These are phyloP conservation scores for Aspergillus piperis DNA, from an alignment of 2,329 filamentous ascomycete genomes.

Conservation along the genomic window DNA sequence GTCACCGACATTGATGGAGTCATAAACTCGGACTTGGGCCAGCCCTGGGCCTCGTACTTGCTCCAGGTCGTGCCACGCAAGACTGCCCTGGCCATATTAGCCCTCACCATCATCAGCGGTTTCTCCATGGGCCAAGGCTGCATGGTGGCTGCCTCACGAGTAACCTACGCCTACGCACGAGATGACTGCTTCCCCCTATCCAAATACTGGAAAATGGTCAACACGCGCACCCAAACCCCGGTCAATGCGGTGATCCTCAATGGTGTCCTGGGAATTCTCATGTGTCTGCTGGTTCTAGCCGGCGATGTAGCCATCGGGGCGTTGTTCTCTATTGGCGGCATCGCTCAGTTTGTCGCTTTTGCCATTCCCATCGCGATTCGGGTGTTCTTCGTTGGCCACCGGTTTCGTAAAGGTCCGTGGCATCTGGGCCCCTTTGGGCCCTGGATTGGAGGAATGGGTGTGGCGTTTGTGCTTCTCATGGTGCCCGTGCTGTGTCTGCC, in stretches of 20 bases:
- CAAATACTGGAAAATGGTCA: slow-evolving; percentile 60
- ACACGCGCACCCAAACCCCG: slow-evolving; percentile 62
- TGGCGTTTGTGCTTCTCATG: slow-evolving; percentile 65
- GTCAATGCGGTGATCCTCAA: slow-evolving; percentile 73
- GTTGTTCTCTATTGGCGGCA: slow-evolving; percentile 69
- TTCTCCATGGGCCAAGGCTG: slow-evolving; percentile 74
- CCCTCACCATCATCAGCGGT: slow-evolving; percentile 67
- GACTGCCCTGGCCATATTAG: slow-evolving; percentile 62
- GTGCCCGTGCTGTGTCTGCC: slow-evolving; percentile 69
- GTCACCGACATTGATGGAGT: slow-evolving; percentile 63
- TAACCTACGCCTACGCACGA: slow-evolving; percentile 72
- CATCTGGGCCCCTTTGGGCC: slow-evolving; percentile 63
- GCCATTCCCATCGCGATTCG: slow-evolving; percentile 47
- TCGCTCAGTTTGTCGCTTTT: slow-evolving; percentile 63
- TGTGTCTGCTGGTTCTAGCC: slow-evolving; percentile 66
- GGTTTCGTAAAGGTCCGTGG: slow-evolving; percentile 69
- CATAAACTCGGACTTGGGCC: slow-evolving; percentile 63
- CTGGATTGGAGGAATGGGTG: slow-evolving; percentile 59
- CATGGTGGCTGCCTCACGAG: slow-evolving; percentile 67
- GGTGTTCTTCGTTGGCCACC: slow-evolving; percentile 57
- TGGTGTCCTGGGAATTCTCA: slow-evolving; percentile 58
- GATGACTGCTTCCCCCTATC: slow-evolving; percentile 69
- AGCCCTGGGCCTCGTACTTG: slow-evolving; percentile 71
- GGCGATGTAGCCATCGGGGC: slow-evolving; percentile 65
- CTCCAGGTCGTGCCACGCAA: slow-evolving; percentile 65